Evolutionary conservation across 2,329 filamentous ascomycete species (phyloP), one percentile per base, ranked within the genome.

Genomic region (Colletotrichum falcatum): DNA sequence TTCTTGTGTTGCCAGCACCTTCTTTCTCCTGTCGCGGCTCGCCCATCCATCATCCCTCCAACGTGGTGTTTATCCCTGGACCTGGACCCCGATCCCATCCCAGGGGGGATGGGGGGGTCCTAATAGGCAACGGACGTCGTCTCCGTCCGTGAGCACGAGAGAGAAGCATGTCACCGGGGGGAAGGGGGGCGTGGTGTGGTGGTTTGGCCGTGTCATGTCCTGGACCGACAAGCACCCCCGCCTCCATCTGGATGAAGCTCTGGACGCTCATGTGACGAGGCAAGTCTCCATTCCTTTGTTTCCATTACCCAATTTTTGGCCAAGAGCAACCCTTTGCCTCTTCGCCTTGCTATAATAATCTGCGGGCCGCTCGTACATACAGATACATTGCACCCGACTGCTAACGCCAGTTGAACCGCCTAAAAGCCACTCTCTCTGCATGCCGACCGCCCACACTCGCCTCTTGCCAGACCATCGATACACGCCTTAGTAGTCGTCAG

Each of bases 251-350:
- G 65, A 63, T 63, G 68, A 70, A 70, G 64, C 68, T 70, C 65
- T 63, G 68, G 58, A 70, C 51, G 77, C 75, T 80, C 79, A 81
- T 77, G 79, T 76, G 79, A 81, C 72, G 78, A 76, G 75, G 76
- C 74, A 77, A 76, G 78, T 76, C 74, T 78, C 79, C 81, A 82
- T 78, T 79, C 77, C 78, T 79, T 77, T 77, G 80, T 85, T 85
- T 85, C 76, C 75, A 85, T 85, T 85, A 85, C 83, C 77, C 81
- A 85, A 85, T 85, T 74, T 74, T 77, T 68, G 66, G 51, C 63
- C 51, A 72, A 72, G 70, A 73, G 70, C 62, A 73, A 73, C 66
- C 42, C 61, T 71, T 71, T 59, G 62, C 49, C 68, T 63, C 71
- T 65, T 62, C 42, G 23, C 28, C 33, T 64, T 68, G 68, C 63